Evolutionary conservation across 768 basidiomycete genomes (phyloP).

Genomic region (Lyophyllum decastes): DNA sequence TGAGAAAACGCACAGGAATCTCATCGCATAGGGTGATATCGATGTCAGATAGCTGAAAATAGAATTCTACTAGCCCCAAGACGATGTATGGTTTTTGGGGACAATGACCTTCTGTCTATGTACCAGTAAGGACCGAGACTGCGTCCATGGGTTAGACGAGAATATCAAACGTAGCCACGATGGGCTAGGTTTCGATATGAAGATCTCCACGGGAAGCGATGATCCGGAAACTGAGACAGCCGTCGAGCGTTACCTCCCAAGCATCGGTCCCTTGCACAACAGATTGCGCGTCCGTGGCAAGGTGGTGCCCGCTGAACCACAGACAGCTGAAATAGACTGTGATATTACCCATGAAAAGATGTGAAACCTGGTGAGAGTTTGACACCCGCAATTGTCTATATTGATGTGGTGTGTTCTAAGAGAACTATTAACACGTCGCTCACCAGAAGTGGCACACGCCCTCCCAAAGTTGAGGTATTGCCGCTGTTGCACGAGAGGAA

Average conservation of each 20-base stretch:
- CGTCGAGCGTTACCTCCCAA: not conserved
- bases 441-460: not conserved
- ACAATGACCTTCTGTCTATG: not conserved
- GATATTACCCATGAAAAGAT: not conserved
- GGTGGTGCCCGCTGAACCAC: not conserved
- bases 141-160: not conserved
- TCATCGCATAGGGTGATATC: not conserved
- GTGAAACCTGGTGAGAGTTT: not conserved
- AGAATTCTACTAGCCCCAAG: not conserved
- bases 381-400: not conserved
- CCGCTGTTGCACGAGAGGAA: not conserved
- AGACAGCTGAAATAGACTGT: not conserved
- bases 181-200: not conserved
- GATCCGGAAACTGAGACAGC: not conserved
- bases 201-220: not conserved
- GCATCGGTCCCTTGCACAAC: not conserved
- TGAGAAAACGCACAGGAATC: not conserved
- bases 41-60: constrained; percentile 9
- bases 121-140: not conserved
- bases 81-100: not conserved
- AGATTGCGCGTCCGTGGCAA: not conserved
- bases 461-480: not conserved
- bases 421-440: not conserved
- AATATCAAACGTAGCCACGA: not conserved
- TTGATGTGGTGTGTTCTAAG: not conserved